Conservation (phyloP, 495 filamentous ascomycete genomes). For the Tirmania nivea region DNA sequence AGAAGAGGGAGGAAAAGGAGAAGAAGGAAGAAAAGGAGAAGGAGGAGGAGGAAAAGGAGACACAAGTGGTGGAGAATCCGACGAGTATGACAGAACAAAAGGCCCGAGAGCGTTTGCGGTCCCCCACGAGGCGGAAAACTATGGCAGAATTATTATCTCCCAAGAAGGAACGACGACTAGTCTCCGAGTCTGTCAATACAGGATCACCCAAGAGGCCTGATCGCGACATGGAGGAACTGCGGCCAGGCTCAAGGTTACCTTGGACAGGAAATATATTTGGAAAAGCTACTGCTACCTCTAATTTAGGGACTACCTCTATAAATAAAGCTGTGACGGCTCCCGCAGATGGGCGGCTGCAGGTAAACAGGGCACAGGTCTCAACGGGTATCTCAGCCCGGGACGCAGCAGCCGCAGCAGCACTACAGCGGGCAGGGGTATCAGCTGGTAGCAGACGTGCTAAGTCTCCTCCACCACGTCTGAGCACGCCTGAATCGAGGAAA, state of each 20-base stretch:
- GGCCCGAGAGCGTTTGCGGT: not conserved
- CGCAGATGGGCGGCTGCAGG: no score
- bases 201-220: no score
- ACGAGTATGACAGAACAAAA: conserved; percentile 4
- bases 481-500: not conserved
- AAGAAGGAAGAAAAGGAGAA: conserved; percentile 34
- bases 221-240: no score
- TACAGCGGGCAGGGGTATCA: no score
- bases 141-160: not conserved
- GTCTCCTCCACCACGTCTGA: not conserved
- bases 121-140: not conserved
- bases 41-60: conserved; percentile 58
- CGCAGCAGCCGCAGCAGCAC: not conserved
- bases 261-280: no score
- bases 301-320: no score
- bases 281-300: no score
- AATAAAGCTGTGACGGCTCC: no score
- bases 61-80: conserved; percentile 25
- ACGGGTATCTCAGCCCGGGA: not conserved
- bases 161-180: not conserved
- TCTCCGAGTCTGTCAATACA: no score
- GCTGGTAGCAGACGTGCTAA: no score
- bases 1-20: conserved; percentile 22
- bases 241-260: no score
- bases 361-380: not conserved